Base-by-base conservation (phyloP, 1,284 basidiomycete genomes). In the Ceratobasidium sp. region DNA sequence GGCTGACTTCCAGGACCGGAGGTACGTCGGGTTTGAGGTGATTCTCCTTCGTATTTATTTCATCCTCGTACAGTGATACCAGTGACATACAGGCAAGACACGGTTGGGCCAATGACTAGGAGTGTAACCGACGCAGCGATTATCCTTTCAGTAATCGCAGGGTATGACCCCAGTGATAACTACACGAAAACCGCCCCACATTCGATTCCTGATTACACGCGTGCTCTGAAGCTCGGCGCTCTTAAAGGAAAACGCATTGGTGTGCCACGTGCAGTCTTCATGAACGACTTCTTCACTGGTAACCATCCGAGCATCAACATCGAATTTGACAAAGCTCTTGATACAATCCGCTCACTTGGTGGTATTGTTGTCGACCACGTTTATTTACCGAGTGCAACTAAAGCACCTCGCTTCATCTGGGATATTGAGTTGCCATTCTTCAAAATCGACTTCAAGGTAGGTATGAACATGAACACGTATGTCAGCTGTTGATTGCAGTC, bases 281-380 rank as follows among this genome's bases (percentile, higher is more conserved):
- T 48, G n/a, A 55, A 73, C 26, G 67, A 71, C 23, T 41, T 2
- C 16, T 41, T 71, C 14, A 72, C 73, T 9, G 73, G 70, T 1
- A 70, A 45, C 14, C 43, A 74, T 26, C 73, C 55, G 36, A 59
- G 26, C 30, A 61, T 73, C 39, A 61, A 52, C 10, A 59, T 62
- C 8, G 84, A 82, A 3, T 89, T 89, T 74, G 83, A 87, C 62
- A 73, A 82, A 43, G 85, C 87, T 0, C 77, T 89, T 39, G 76
- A 81, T 16, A 84, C 81, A 0, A 82, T 90, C 34, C 78, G 80
- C 46, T 75, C 76, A 0, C 81, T 90, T 1, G 88, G 89, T 5
- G 88, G 88, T 0, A 87, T 84, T 0, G 79, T 90, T 16, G 82
- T 90, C 4, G 89, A 89, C 77, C 87, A 87, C 2, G 88, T 87